Conservation (phyloP, 2,329 filamentous ascomycete species). For the Aspergillus sp. region DNA sequence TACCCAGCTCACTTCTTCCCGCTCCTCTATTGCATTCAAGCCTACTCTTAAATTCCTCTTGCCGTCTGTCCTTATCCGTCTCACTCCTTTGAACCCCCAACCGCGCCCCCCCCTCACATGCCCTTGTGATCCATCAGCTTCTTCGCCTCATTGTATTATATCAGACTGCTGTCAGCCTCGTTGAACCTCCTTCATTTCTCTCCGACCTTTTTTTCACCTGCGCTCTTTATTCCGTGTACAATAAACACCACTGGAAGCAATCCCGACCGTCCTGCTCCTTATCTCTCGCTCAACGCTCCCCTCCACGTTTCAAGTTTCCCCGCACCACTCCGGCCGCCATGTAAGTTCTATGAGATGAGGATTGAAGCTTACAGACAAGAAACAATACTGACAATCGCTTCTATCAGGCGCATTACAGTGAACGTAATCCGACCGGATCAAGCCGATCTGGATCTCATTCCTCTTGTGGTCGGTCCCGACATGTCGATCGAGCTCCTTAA, state of each 20-base stretch:
- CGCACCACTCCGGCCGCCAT: slow-evolving; percentile 26
- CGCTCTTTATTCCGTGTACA: slow-evolving; percentile 1
- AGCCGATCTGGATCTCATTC: slow-evolving; percentile 74
- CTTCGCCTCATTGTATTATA: slow-evolving; percentile 15
- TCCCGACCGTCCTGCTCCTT: slow-evolving; percentile 2
- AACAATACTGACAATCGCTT: slow-evolving; percentile 5
- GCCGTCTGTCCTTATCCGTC: background rate
- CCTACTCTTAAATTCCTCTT: slow-evolving; percentile 5
- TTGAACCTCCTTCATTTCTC: background rate
- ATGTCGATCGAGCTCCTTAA: slow-evolving; percentile 86
- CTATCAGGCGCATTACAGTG: slow-evolving; percentile 79
- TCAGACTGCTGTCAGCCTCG: slow-evolving; percentile 2
- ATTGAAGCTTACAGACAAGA: background rate
- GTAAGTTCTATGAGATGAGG: slow-evolving; percentile 23
- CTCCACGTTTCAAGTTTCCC: slow-evolving; percentile 20
- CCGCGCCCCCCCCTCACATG: background rate
- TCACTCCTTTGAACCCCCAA: slow-evolving; percentile 7
- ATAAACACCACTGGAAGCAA: background rate
- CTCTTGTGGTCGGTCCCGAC: slow-evolving; percentile 78
- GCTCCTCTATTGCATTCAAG: background rate
- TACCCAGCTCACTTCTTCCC: slow-evolving; percentile 14
- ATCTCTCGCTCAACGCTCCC: background rate
- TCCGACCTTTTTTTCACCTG: background rate
- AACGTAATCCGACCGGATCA: slow-evolving; percentile 77
- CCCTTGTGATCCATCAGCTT: slow-evolving; percentile 5